A percentile compares a stretch with the other conserved stretches of the same genome.
Conservation (phyloP, 139 green algal genomes). For the Coelastrella sp. region DNA sequence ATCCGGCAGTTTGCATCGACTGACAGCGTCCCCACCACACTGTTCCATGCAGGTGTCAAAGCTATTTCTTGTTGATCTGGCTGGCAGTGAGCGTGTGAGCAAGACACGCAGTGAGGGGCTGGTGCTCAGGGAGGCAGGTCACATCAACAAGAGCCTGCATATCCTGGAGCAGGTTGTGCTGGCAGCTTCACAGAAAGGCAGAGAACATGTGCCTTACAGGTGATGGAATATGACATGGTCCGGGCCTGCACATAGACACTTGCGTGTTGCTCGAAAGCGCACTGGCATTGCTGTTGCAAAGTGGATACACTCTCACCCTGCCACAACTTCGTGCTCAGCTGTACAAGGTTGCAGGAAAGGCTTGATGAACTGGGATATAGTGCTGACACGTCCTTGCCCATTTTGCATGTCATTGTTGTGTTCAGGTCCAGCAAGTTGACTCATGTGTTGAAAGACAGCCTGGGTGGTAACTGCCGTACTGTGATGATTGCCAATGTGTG, state of each 20-base stretch:
- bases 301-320: no score
- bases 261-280: no score
- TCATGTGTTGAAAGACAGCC: slow-evolving; percentile 79
- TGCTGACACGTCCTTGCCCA: no score
- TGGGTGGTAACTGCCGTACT: slow-evolving; percentile 83
- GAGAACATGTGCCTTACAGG: slow-evolving; percentile 22
- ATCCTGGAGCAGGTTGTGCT: slow-evolving; percentile 78
- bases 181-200: background rate
- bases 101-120: slow-evolving; percentile 78
- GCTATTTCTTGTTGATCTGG: slow-evolving; percentile 82
- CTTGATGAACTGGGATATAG: no score
- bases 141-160: slow-evolving; percentile 83
- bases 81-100: slow-evolving; percentile 77
- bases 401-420: no score
- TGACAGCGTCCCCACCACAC: no score
- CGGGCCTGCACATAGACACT: no score
- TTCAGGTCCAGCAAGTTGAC: slow-evolving; percentile 77
- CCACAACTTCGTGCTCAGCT: no score
- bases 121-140: slow-evolving; percentile 73
- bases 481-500: slow-evolving; percentile 80
- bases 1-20: no score
- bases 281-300: no score
- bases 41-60: slow-evolving; percentile 58
- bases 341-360: no score
- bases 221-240: background rate